Evolutionary conservation across 495 filamentous ascomycete genomes (phyloP).

Genomic region (Cetradonia linearis): DNA sequence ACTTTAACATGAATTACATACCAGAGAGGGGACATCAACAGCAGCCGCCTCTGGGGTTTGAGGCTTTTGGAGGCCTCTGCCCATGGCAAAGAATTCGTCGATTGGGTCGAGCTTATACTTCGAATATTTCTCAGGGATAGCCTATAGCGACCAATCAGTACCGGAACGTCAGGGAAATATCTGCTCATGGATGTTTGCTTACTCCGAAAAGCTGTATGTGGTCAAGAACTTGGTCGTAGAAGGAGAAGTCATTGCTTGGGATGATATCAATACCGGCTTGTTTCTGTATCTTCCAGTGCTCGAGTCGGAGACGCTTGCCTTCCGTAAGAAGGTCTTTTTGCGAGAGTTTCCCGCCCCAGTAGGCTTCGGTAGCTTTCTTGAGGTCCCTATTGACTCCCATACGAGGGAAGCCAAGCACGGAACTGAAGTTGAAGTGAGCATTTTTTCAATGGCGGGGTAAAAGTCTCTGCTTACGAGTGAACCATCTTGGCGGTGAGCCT

Average conservation of each 20-base stretch:
- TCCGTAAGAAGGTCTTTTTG: conserved; percentile 78
- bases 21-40: conserved; percentile 82
- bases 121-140: conserved; percentile 81
- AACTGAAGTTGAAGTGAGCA: conserved; percentile 28
- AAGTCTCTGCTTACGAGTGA: conserved; percentile 50
- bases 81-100: conserved; percentile 99
- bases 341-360: conserved; percentile 92
- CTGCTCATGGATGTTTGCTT: conserved; percentile 31
- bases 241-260: conserved; percentile 98
- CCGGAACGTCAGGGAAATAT: background rate
- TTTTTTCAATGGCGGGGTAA: background rate
- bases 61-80: conserved; percentile 87
- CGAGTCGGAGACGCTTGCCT: conserved; percentile 89
- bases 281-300: conserved; percentile 99
- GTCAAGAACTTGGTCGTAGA: conserved; percentile 96
- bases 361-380: conserved; percentile 97
- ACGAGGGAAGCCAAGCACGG: conserved; percentile 77
- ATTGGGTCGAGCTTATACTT: conserved; percentile 73
- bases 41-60: conserved; percentile 45
- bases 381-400: conserved; percentile 97
- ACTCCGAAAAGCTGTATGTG: conserved; percentile 98
- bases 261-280: conserved; percentile 92
- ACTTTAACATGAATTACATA: conserved; percentile 27
- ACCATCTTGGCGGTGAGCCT: conserved; percentile 53
- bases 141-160: conserved; percentile 38